A percentile compares a stretch with the other conserved stretches of the same genome.
These are phyloP conservation scores for Ganoderma leucocontextum DNA, from an alignment of 1,284 basidiomycete species.

Conservation along the genomic window DNA sequence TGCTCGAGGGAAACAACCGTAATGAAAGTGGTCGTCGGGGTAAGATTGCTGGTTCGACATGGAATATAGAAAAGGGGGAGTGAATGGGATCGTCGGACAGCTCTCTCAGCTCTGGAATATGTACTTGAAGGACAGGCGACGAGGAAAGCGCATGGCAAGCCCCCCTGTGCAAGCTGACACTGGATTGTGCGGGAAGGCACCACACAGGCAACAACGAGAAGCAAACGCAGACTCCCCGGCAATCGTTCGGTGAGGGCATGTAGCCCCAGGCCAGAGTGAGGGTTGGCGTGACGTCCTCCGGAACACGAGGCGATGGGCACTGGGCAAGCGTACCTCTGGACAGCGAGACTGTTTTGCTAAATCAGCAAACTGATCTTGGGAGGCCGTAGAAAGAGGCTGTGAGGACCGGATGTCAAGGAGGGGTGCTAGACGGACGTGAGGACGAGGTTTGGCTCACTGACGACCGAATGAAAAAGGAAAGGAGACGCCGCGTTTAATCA, in stretches of 20 bases:
- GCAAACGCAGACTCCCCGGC: slow-evolving; percentile 23
- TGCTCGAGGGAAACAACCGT: slow-evolving; percentile 43
- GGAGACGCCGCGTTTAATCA: slow-evolving; percentile 32
- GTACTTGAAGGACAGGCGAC: slow-evolving; percentile 32
- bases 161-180: slow-evolving; percentile 21
- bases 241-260: slow-evolving; percentile 26
- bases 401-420: slow-evolving; percentile 27
- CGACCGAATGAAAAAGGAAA: slow-evolving; percentile 25
- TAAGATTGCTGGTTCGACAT: slow-evolving; percentile 43
- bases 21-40: slow-evolving; percentile 44
- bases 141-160: slow-evolving; percentile 28
- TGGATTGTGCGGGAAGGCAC: slow-evolving; percentile 27
- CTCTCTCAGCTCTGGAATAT: slow-evolving; percentile 42
- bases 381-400: slow-evolving; percentile 27
- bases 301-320: slow-evolving; percentile 33
- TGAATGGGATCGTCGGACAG: slow-evolving; percentile 43
- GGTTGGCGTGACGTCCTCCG: slow-evolving; percentile 25
- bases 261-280: slow-evolving; percentile 21
- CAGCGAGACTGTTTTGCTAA: slow-evolving; percentile 24
- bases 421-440: slow-evolving; percentile 25
- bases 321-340: slow-evolving; percentile 32
- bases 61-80: slow-evolving; percentile 41
- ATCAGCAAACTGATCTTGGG: slow-evolving; percentile 18
- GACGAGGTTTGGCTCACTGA: slow-evolving; percentile 23
- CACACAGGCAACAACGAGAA: slow-evolving; percentile 22